phyloP scores from a whole-genome alignment of 2,329 filamentous ascomycete genomes.

The Xylariaceae sp. region DNA sequence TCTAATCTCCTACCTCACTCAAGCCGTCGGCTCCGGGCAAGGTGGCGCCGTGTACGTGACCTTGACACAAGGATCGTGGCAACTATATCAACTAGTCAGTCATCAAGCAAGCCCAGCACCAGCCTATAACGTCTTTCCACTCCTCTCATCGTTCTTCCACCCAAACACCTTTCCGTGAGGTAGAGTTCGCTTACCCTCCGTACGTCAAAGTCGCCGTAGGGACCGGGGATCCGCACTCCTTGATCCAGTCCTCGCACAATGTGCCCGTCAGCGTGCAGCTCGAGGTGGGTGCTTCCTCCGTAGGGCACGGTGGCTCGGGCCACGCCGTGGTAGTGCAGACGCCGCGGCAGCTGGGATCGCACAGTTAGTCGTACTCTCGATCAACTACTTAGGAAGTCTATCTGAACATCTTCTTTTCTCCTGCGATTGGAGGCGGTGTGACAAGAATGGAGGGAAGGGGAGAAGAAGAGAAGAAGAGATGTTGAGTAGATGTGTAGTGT shows the following conservation, averaged over 20 bases:
- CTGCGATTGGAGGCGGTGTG: too few relatives aligned
- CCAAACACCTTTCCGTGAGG: too few relatives aligned
- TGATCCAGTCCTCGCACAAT: neutral
- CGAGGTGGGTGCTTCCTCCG: too few relatives aligned
- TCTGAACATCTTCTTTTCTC: too few relatives aligned
- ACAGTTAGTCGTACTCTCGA: too few relatives aligned
- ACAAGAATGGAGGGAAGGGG: too few relatives aligned
- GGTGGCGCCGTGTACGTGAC: slow-evolving; percentile 10
- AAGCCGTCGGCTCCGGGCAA: slow-evolving; percentile 7
- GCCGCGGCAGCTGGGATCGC: neutral
- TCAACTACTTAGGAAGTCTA: too few relatives aligned
- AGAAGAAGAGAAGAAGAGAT: too few relatives aligned
- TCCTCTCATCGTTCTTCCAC: neutral
- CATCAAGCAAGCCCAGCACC: neutral
- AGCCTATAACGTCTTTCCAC: neutral
- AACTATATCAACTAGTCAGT: slow-evolving; percentile 3
- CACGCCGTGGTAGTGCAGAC: neutral
- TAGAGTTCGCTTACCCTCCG: slow-evolving; percentile 13
- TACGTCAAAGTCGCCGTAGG: slow-evolving; percentile 6
- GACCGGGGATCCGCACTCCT: neutral
- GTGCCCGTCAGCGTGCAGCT: too few relatives aligned
- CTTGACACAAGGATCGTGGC: slow-evolving; percentile 7
- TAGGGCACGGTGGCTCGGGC: neutral
- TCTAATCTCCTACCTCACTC: too few relatives aligned
- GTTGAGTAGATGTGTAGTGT: too few relatives aligned